These are phyloP conservation scores for Silybum marianum DNA, from an alignment of 129 eudicot species.

Conservation along the genomic window DNA sequence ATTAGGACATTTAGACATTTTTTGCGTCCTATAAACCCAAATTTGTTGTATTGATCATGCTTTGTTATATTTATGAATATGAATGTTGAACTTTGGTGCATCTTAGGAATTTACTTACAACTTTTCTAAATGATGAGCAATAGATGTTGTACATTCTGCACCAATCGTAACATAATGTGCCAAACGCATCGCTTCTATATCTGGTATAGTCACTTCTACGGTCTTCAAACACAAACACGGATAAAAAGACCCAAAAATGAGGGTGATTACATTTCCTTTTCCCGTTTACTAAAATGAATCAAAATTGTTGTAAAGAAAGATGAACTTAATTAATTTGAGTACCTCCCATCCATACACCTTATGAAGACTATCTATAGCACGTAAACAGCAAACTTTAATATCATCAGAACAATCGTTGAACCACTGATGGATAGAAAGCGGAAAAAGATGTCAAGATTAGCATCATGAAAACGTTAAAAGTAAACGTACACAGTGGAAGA, in stretches of 20 bases:
- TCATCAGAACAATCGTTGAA: conserved; percentile 83
- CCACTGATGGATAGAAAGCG: conserved; percentile 61
- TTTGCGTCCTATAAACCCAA: too few relatives aligned
- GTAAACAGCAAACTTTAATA: conserved; percentile 59
- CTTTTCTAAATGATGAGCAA: conserved; percentile 63
- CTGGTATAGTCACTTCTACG: conserved; percentile 78
- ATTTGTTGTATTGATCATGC: background rate
- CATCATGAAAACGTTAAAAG: background rate
- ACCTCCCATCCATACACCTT: conserved; percentile 93
- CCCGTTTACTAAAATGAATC: background rate
- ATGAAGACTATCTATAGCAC: conserved; percentile 55
- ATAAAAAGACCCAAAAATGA: background rate
- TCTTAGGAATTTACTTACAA: conserved; percentile 43
- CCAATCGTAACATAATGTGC: conserved; percentile 94
- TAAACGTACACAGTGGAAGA: background rate
- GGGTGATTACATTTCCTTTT: background rate
- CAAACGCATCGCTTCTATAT: conserved; percentile 86
- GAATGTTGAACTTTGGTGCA: background rate
- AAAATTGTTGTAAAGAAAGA: background rate
- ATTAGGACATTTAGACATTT: too few relatives aligned
- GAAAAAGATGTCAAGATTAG: conserved; percentile 14
- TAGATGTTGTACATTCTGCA: conserved; percentile 80
- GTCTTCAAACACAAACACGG: conserved; percentile 46
- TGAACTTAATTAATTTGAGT: conserved; percentile 6
- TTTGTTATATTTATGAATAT: background rate